Percentiles rank a stretch among this genome's conserved stretches.
These are phyloP conservation scores for Vicia faba DNA, from an alignment of 306 rosid genomes.

Conservation along the genomic window DNA sequence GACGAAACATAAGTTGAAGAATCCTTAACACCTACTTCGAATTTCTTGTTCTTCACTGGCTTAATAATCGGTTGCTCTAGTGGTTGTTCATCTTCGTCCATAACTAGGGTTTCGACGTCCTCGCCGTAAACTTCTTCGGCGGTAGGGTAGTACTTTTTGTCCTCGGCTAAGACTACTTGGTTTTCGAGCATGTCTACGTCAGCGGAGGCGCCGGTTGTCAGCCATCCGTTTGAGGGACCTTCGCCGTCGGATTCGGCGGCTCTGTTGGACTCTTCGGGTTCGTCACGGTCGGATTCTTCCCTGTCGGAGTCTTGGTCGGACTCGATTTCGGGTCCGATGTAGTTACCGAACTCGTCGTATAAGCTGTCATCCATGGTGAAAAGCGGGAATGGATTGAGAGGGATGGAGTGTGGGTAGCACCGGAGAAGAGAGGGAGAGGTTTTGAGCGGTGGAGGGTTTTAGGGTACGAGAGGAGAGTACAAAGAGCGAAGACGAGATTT, in stretches of 20 bases:
- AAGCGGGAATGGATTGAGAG: not conserved
- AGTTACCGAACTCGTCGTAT: slow-evolving; percentile 96
- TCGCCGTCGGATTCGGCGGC: slow-evolving; percentile 63
- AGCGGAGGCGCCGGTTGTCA: slow-evolving; percentile 44
- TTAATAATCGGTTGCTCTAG: slow-evolving; percentile 81
- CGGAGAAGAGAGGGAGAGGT: not conserved
- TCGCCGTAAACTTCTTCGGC: slow-evolving; percentile 96
- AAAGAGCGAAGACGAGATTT: slow-evolving; percentile 15
- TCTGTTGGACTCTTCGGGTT: slow-evolving; percentile 40
- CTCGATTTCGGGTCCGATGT: slow-evolving; percentile 96
- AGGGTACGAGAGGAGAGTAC: slow-evolving; percentile 32
- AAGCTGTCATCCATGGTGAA: slow-evolving; percentile 86
- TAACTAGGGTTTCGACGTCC: slow-evolving; percentile 92
- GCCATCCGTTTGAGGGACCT: slow-evolving; percentile 71
- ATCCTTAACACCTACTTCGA: slow-evolving; percentile 98
- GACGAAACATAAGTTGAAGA: slow-evolving; percentile 84
- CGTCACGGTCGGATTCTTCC: slow-evolving; percentile 49
- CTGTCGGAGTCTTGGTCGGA: slow-evolving; percentile 85
- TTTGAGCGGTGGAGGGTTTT: slow-evolving; percentile 37
- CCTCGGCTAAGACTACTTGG: slow-evolving; percentile 93
- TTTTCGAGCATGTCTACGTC: slow-evolving; percentile 81
- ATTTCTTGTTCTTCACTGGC: slow-evolving; percentile 74
- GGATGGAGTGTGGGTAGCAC: not conserved
- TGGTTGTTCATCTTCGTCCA: slow-evolving; percentile 95
- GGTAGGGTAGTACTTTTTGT: slow-evolving; percentile 93